Conservation (phyloP, 163 green algal genomes). For the Coccomyxa subellipsoidea region DNA sequence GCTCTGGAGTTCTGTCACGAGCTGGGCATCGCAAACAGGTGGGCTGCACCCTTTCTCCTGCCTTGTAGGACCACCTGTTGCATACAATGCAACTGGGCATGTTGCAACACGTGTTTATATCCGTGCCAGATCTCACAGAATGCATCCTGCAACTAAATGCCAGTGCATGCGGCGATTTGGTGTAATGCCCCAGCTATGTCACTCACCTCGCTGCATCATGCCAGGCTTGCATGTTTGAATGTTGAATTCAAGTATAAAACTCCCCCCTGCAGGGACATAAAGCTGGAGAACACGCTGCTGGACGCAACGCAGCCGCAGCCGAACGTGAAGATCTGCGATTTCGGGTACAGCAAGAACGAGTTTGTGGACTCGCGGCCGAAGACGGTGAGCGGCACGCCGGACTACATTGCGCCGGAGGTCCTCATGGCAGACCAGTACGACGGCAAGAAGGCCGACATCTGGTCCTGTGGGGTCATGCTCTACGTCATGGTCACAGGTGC, state of each 20-base stretch:
- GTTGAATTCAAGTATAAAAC: too few relatives aligned
- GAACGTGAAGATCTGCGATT: conserved; percentile 82
- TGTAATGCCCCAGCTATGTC: too few relatives aligned
- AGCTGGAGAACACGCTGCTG: conserved; percentile 57
- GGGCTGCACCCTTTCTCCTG: neutral
- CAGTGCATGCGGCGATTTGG: too few relatives aligned
- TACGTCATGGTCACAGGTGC: conserved; percentile 80
- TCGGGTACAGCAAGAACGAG: conserved; percentile 63
- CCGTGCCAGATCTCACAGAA: too few relatives aligned
- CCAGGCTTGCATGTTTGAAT: too few relatives aligned
- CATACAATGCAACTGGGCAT: too few relatives aligned
- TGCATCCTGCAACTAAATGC: too few relatives aligned
- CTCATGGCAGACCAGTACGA: conserved; percentile 32
- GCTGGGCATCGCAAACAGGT: conserved; percentile 44
- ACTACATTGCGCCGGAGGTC: conserved; percentile 49
- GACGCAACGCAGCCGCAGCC: conserved; percentile 43
- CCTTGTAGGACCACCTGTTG: neutral
- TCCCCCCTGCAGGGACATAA: conserved; percentile 27
- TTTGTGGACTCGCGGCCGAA: conserved; percentile 38
- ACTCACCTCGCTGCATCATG: too few relatives aligned
- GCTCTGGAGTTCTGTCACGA: conserved; percentile 66
- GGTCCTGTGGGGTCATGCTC: conserved; percentile 87
- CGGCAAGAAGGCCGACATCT: conserved; percentile 78
- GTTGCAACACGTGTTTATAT: too few relatives aligned
- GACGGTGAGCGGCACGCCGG: conserved; percentile 37